Conservation (phyloP, 2,329 filamentous ascomycete genomes). For the Exophiala sp. region DNA sequence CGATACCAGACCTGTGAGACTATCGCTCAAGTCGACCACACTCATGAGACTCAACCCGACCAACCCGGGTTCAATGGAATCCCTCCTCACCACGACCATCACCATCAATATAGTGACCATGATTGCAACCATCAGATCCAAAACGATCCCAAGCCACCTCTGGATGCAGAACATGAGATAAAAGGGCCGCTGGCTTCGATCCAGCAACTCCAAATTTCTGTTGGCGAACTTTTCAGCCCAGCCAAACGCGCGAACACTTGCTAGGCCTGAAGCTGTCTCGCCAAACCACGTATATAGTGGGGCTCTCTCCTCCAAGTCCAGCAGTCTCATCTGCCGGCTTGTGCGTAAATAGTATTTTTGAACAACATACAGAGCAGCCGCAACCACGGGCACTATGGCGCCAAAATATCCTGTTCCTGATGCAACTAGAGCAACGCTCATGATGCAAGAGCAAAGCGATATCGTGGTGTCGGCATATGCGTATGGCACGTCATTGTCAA, state of each 20-base stretch:
- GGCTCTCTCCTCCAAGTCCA: conserved; percentile 61
- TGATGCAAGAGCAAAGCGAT: conserved; percentile 37
- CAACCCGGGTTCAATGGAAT: conserved; percentile 46
- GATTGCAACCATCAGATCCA: conserved; percentile 50
- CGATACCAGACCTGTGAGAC: conserved; percentile 49
- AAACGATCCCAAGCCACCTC: conserved; percentile 53
- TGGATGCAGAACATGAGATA: conserved; percentile 58
- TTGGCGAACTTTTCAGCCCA: conserved; percentile 48
- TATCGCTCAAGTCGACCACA: conserved; percentile 52
- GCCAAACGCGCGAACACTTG: conserved; percentile 56
- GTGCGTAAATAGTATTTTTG: conserved; percentile 60
- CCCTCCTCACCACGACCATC: conserved; percentile 46
- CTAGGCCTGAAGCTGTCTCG: conserved; percentile 54
- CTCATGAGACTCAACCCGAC: conserved; percentile 54
- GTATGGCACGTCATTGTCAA: conserved; percentile 44
- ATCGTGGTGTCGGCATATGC: conserved; percentile 33
- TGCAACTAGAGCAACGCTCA: conserved; percentile 48
- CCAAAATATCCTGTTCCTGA: conserved; percentile 46
- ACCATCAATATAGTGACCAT: conserved; percentile 50
- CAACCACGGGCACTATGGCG: conserved; percentile 50
- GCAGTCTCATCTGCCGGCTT: conserved; percentile 56
- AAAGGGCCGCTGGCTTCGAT: conserved; percentile 54
- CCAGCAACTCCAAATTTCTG: conserved; percentile 48
- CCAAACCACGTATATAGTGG: conserved; percentile 58
- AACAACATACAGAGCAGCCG: conserved; percentile 47